Evolutionary conservation across 2,329 filamentous ascomycete species (phyloP).

Genomic region (Fusarium marasasianum): DNA sequence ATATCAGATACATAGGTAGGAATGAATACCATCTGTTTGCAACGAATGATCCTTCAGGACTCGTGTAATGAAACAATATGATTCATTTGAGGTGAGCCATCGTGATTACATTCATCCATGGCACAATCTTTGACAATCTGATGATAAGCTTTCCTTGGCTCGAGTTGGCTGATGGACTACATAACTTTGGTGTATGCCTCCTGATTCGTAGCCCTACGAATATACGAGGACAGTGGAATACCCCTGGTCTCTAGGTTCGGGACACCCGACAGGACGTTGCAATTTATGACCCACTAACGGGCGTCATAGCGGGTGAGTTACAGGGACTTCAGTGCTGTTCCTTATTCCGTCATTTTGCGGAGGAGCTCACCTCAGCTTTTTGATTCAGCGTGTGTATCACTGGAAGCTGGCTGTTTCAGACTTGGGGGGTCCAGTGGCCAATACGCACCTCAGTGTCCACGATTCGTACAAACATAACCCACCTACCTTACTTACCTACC

Average conservation of each 20-base stretch:
- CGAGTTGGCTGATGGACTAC: neutral
- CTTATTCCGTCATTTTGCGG: conserved; percentile 32
- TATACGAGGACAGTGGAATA: neutral
- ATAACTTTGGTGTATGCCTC: neutral
- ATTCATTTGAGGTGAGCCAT: neutral
- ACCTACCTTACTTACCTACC: neutral
- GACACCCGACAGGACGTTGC: conserved; percentile 2
- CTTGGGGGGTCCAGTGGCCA: neutral
- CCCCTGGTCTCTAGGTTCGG: neutral
- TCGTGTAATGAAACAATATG: neutral
- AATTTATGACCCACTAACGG: conserved; percentile 12
- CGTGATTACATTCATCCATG: neutral
- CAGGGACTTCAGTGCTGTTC: conserved; percentile 15
- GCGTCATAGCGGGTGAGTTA: conserved; percentile 29
- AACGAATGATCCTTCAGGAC: neutral
- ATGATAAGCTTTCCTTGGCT: neutral
- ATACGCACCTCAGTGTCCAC: neutral
- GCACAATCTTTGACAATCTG: neutral
- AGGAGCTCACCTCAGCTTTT: conserved; percentile 26
- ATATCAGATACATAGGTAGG: neutral
- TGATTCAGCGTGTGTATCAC: conserved; percentile 4
- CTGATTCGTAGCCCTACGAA: neutral
- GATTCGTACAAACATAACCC: neutral
- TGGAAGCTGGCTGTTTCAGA: conserved; percentile 12
- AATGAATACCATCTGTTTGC: neutral